These are phyloP conservation scores for Aspergillus sp. DNA, from an alignment of 2,329 filamentous ascomycete genomes.

Conservation along the genomic window DNA sequence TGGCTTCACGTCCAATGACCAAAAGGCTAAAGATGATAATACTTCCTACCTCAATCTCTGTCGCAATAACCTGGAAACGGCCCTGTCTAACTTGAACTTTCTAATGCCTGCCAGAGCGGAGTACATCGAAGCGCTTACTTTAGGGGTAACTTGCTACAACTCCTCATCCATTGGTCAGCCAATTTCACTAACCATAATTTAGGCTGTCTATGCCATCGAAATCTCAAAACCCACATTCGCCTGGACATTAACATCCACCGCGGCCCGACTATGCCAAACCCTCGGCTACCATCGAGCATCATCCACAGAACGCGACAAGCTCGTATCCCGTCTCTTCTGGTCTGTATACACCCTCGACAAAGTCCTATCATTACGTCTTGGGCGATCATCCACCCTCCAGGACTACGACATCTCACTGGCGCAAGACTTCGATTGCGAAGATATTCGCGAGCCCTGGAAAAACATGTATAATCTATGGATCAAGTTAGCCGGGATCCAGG, in stretches of 20 bases:
- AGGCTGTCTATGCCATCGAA: conserved; percentile 61
- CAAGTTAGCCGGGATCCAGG: conserved; percentile 52
- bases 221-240: conserved; percentile 58
- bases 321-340: conserved; percentile 50
- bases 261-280: conserved; percentile 57
- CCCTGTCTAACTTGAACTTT: conserved; percentile 47
- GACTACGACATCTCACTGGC: conserved; percentile 56
- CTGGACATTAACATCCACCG: conserved; percentile 59
- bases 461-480: conserved; percentile 52
- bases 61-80: conserved; percentile 41
- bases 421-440: conserved; percentile 15
- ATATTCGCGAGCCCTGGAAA: conserved; percentile 32
- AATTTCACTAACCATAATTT: conserved; percentile 4
- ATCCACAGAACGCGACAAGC: conserved; percentile 21
- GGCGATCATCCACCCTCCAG: conserved; percentile 54
- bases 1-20: conserved; percentile 14
- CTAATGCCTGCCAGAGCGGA: conserved; percentile 52
- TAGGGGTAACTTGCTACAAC: conserved; percentile 46
- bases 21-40: conserved; percentile 19
- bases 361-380: conserved; percentile 54
- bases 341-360: conserved; percentile 56
- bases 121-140: conserved; percentile 56
- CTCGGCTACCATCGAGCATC: conserved; percentile 53
- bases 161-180: neutral
- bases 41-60: conserved; percentile 30